Evolutionary conservation across 2,329 filamentous ascomycete species (phyloP), one percentile per base, ranked within the genome.

Genomic region (Meredithiella fracta): DNA sequence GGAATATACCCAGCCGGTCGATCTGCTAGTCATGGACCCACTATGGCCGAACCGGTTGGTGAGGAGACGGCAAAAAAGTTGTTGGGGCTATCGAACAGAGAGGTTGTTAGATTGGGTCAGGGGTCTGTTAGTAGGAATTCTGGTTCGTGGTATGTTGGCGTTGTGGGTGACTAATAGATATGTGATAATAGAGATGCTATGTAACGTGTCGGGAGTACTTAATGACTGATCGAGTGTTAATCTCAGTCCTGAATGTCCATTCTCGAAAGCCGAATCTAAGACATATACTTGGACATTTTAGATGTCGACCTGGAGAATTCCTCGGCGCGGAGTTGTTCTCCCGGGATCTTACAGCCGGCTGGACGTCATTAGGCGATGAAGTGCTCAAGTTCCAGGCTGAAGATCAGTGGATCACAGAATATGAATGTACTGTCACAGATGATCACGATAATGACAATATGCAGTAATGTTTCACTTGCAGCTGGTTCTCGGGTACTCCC

Each of bases 31-130:
- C 6, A 69, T 90, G 20, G 86, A 91, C 64, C 86, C 86, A 2
- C 86, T 86, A 1, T 91, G 86, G 86, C 85, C 86, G 0, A 91
- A 88, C 64, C 77, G 81, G 49, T 90, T 85, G 4, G 86, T 79
- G 14, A 76, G 76, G 61, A 73, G 83, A 40, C 80, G 78, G 62
- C 11, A 42, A 20, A 40, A 42, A 9, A 40, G 26, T 9, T 72
- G 63, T 52, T 67, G 69, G 63, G 62, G 73, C 61, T 78, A 80
- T 65, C 60, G 63, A 1, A 77, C 73, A 4, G 72, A 73, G 3
- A 63, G 69, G 53, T 68, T 68, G 58, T 67, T 73, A 44, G 63
- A 68, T 11, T 73, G 77, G 52, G 72, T 80, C 55, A 65, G 68
- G 11, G 54, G 63, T 1, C 69, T 83, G 1, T 69, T 83, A n/a